A percentile compares a stretch with the other conserved stretches of the same genome.
Evolutionary conservation across 768 basidiomycete genomes (phyloP).

Genomic region (Lentinula boryana): DNA sequence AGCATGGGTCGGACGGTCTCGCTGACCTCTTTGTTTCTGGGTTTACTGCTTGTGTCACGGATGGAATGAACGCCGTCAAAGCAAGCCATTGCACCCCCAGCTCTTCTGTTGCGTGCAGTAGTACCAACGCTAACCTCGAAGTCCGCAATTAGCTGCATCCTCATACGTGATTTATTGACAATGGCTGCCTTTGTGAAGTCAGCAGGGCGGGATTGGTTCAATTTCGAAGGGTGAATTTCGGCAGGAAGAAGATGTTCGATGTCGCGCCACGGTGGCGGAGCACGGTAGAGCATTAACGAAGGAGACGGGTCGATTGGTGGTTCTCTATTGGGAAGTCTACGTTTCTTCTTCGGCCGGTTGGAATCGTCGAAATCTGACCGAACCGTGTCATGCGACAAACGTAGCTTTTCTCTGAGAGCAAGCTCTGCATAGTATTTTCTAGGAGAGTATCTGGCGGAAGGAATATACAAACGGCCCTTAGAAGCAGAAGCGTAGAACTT

Average conservation of each 20-base stretch:
- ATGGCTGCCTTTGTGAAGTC: background rate
- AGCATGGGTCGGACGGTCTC: background rate
- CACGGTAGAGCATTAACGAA: slow-evolving; percentile 2
- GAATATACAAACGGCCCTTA: background rate
- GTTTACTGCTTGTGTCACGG: background rate
- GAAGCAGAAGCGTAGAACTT: background rate
- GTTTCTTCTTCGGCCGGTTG: background rate
- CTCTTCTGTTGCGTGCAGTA: background rate
- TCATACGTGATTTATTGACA: background rate
- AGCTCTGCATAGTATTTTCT: background rate
- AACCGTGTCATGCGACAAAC: background rate
- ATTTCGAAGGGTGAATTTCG: background rate
- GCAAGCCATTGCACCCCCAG: background rate
- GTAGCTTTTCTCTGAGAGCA: background rate
- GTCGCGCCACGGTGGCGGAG: background rate
- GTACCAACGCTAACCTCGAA: background rate
- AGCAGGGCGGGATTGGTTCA: background rate
- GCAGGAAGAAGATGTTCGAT: background rate
- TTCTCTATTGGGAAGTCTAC: background rate
- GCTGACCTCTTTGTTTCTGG: background rate
- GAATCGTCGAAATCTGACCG: background rate
- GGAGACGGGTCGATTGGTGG: background rate
- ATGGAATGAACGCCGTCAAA: background rate
- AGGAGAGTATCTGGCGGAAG: background rate
- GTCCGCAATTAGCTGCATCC: background rate